Evolutionary conservation across 2,329 filamentous ascomycete genomes (phyloP).

Genomic region (Phaeoacremonium minimum): DNA sequence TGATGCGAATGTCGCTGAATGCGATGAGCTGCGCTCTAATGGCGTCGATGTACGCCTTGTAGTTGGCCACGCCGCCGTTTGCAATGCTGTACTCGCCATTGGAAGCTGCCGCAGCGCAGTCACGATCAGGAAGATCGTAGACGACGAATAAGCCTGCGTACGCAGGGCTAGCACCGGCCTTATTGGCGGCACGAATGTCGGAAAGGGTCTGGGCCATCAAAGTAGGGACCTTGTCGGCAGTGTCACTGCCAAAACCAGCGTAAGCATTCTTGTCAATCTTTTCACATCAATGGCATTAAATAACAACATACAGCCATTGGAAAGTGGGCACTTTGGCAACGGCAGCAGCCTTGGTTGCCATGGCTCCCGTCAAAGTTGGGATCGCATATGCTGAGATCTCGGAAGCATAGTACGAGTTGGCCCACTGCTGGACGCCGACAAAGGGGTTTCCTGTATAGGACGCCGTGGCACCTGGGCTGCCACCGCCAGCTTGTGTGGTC

Average conservation of each 20-base stretch:
- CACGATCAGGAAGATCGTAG: slow-evolving; percentile 55
- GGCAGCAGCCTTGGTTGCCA: slow-evolving; percentile 45
- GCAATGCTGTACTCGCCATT: slow-evolving; percentile 52
- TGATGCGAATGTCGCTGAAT: slow-evolving; percentile 36
- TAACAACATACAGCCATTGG: slow-evolving; percentile 46
- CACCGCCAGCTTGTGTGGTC: slow-evolving; percentile 15
- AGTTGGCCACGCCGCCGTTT: slow-evolving; percentile 45
- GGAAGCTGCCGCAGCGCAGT: slow-evolving; percentile 52
- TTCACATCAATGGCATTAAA: too few species aligned
- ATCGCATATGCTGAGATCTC: slow-evolving; percentile 54
- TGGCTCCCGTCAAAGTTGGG: slow-evolving; percentile 53
- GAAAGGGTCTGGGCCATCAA: slow-evolving; percentile 38
- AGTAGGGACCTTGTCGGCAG: slow-evolving; percentile 39
- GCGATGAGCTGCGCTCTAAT: slow-evolving; percentile 35
- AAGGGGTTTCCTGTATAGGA: slow-evolving; percentile 52
- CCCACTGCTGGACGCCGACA: slow-evolving; percentile 42
- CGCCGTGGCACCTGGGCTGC: slow-evolving; percentile 26
- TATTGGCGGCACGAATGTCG: slow-evolving; percentile 25
- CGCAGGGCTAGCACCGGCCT: slow-evolving; percentile 27
- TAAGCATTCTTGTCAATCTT: too few species aligned
- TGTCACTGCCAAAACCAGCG: too few species aligned
- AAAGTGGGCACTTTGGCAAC: slow-evolving; percentile 49
- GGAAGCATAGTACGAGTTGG: slow-evolving; percentile 51
- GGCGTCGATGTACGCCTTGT: slow-evolving; percentile 51
- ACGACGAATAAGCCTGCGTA: slow-evolving; percentile 49